A percentile compares a stretch with the other conserved stretches of the same genome.
Evolutionary conservation across 257 asterid genomes (phyloP).

Genomic region (Primulina huaijiensis): DNA sequence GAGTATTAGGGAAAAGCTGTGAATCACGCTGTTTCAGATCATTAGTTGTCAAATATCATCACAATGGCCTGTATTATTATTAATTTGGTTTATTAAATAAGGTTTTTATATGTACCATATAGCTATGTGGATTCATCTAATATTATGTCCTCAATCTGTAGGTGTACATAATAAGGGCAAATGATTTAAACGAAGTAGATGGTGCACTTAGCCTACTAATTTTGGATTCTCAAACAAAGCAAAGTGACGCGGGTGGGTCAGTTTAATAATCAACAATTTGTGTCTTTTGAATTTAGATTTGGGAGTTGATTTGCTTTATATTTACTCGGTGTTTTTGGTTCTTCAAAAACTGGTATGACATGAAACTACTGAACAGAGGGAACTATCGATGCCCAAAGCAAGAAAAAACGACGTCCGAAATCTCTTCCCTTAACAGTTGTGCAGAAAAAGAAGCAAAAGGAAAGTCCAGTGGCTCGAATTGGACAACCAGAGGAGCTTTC

Average conservation of each 20-base stretch:
- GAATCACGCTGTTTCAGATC: neutral
- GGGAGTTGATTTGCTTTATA: neutral
- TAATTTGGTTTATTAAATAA: neutral
- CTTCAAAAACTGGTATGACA: slow-evolving; percentile 1
- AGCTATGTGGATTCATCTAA: neutral
- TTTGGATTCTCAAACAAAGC: slow-evolving; percentile 68
- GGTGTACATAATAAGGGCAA: slow-evolving; percentile 62
- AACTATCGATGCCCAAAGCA: slow-evolving; percentile 31
- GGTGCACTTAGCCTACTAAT: slow-evolving; percentile 87
- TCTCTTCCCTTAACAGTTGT: slow-evolving; percentile 52
- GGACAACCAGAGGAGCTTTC: slow-evolving; percentile 49
- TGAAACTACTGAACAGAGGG: slow-evolving; percentile 32
- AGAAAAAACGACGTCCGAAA: slow-evolving; percentile 44
- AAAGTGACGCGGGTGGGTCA: slow-evolving; percentile 70
- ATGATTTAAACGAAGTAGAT: slow-evolving; percentile 75
- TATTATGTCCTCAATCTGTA: slow-evolving; percentile 31
- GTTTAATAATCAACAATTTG: slow-evolving; percentile 24
- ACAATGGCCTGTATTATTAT: neutral
- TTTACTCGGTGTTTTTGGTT: neutral
- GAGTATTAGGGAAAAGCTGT: too few relatives aligned
- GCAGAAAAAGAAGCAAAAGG: slow-evolving; percentile 43
- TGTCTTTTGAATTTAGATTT: neutral
- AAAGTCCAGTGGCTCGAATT: slow-evolving; percentile 24
- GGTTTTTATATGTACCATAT: neutral
- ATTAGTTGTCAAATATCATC: neutral